phyloP scores from a whole-genome alignment of 164 flowering plant species.

The Sedum album region DNA sequence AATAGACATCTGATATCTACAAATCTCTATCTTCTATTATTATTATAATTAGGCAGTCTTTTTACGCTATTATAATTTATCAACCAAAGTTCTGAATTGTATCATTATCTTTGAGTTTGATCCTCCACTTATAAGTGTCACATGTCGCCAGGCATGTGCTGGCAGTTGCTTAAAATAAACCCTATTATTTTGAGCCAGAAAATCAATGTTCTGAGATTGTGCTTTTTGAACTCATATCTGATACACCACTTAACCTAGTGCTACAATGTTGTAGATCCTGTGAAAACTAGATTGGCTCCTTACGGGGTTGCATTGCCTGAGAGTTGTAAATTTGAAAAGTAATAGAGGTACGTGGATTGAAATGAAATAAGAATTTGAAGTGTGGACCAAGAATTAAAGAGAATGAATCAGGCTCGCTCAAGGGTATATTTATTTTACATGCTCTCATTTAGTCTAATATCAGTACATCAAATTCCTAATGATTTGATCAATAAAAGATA shows the following conservation, averaged over 20 bases:
- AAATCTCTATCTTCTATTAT: background rate
- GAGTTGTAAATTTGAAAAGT: background rate
- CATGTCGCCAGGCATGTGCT: background rate
- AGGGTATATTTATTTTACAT: background rate
- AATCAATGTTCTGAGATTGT: background rate
- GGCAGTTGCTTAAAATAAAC: background rate
- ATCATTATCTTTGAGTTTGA: background rate
- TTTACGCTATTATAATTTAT: background rate
- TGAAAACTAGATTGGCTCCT: background rate
- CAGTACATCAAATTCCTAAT: background rate
- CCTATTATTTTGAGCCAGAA: background rate
- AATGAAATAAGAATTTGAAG: too few relatives aligned
- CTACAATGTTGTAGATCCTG: background rate
- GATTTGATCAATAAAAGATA: background rate
- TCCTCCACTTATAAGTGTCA: background rate
- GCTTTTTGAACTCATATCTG: background rate
- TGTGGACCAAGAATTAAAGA: too few relatives aligned
- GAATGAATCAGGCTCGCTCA: background rate
- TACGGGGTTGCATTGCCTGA: background rate
- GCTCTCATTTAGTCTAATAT: background rate
- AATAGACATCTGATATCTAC: background rate
- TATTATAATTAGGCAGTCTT: background rate
- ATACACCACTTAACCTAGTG: background rate
- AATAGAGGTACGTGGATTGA: background rate
- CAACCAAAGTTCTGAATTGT: background rate